These are phyloP conservation scores for Phialemonium atrogriseum DNA, from an alignment of 2,329 filamentous ascomycete genomes.

Conservation along the genomic window DNA sequence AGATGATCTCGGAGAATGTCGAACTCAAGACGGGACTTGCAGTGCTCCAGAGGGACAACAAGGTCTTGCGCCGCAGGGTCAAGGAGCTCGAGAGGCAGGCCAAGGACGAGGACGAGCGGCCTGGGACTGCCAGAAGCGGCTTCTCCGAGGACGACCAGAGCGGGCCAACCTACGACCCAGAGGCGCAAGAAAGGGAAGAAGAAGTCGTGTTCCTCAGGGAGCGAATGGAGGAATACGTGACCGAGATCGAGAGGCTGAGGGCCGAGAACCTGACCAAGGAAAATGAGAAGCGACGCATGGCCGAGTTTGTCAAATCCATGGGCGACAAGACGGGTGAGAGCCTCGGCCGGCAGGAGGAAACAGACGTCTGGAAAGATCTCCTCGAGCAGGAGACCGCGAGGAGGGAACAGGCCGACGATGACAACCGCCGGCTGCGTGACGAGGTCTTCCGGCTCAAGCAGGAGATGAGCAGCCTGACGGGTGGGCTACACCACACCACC, in stretches of 20 bases:
- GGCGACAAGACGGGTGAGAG: slow-evolving; percentile 31
- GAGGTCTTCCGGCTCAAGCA: slow-evolving; percentile 70
- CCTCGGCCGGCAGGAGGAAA: slow-evolving; percentile 49
- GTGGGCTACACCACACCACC: slow-evolving; percentile 47
- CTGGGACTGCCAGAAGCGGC: slow-evolving; percentile 49
- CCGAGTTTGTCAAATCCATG: slow-evolving; percentile 61
- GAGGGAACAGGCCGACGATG: slow-evolving; percentile 83
- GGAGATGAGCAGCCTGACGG: slow-evolving; percentile 33
- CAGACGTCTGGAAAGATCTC: slow-evolving; percentile 92
- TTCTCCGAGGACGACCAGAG: slow-evolving; percentile 51
- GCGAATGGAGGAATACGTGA: slow-evolving; percentile 73
- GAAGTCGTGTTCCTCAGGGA: slow-evolving; percentile 81
- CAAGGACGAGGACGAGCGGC: slow-evolving; percentile 55
- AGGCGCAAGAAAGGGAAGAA: slow-evolving; percentile 65
- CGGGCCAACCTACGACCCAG: slow-evolving; percentile 49
- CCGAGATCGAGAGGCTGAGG: slow-evolving; percentile 73
- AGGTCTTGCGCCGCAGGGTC: slow-evolving; percentile 68
- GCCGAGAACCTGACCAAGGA: slow-evolving; percentile 73
- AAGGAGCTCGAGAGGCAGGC: slow-evolving; percentile 81
- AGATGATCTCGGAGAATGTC: slow-evolving; percentile 96
- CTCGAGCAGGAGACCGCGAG: slow-evolving; percentile 85
- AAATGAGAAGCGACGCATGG: slow-evolving; percentile 77
- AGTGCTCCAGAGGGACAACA: slow-evolving; percentile 85
- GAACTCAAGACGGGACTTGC: slow-evolving; percentile 87
- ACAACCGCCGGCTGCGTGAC: slow-evolving; percentile 74